Percentiles rank a stretch among this genome's conserved stretches.
These are phyloP conservation scores for Neurospora hispaniola DNA, from an alignment of 495 filamentous ascomycete species.

Conservation along the genomic window DNA sequence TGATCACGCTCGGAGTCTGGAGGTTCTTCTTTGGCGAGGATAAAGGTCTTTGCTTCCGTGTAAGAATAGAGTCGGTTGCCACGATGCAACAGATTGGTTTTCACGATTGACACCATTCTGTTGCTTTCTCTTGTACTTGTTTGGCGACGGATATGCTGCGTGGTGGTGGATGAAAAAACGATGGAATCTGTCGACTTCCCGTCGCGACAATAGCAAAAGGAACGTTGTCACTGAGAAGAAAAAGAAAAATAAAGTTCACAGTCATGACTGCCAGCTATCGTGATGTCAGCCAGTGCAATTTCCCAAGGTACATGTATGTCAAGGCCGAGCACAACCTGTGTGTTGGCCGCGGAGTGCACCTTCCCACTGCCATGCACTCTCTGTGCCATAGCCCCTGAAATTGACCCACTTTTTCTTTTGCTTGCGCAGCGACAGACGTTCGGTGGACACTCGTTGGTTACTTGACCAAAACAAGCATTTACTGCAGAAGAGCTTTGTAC, in stretches of 20 bases:
- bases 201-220: no score
- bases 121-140: no score
- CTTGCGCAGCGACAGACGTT: background rate
- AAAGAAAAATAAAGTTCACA: background rate
- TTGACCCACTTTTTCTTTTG: background rate
- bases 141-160: no score
- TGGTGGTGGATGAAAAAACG: no score
- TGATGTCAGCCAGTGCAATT: background rate
- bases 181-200: no score
- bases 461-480: rapidly evolving
- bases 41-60: background rate
- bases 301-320: background rate
- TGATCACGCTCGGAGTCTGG: background rate
- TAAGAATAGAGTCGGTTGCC: background rate
- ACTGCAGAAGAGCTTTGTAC: background rate
- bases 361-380: background rate
- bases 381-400: background rate
- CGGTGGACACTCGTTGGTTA: background rate
- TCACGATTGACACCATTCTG: background rate
- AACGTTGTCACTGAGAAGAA: no score
- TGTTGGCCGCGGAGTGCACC: background rate
- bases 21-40: background rate
- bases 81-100: background rate
- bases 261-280: background rate
- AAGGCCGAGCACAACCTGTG: background rate